Evolutionary conservation across 192 early-diverging fungal species (phyloP).

Genomic region (Allomyces javanicus): DNA sequence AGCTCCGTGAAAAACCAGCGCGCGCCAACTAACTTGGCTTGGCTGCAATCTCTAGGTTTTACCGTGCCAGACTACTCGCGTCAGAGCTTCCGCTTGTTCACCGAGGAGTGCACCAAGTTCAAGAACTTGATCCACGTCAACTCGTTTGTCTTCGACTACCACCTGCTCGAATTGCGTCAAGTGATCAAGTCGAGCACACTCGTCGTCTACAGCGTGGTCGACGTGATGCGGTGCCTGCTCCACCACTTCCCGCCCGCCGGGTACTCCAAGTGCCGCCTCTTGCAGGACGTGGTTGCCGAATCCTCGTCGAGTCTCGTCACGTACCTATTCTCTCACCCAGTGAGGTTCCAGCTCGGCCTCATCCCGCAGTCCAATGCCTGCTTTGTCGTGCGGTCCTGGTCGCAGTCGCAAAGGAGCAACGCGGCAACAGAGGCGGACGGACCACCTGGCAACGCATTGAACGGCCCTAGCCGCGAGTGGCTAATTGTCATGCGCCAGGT

Average conservation of each 20-base stretch:
- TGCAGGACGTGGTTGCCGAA: not conserved
- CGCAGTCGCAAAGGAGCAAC: no score
- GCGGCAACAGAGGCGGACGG: no score
- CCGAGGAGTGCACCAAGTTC: slow-evolving; percentile 32
- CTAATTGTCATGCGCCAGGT: not conserved
- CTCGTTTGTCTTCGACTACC: slow-evolving; percentile 41
- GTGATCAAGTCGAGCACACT: not conserved
- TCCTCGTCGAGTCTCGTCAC: not conserved
- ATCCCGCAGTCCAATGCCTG: not conserved
- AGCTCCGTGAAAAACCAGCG: no score
- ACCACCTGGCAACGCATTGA: no score
- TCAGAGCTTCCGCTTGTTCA: slow-evolving; percentile 25
- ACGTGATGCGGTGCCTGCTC: not conserved
- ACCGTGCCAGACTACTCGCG: not conserved
- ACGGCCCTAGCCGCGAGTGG: not conserved
- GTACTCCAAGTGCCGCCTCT: not conserved
- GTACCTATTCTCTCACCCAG: not conserved
- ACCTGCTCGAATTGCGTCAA: slow-evolving; percentile 9
- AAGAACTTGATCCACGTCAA: slow-evolving; percentile 37
- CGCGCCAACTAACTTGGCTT: no score
- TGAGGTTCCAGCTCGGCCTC: not conserved
- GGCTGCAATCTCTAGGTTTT: not conserved
- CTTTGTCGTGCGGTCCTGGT: not conserved
- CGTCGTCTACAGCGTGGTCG: not conserved
- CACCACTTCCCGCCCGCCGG: not conserved